Percentiles rank a stretch among this genome's conserved stretches.
phyloP scores from a whole-genome alignment of 495 filamentous ascomycete species.

The Aspergillus nanangensis region DNA sequence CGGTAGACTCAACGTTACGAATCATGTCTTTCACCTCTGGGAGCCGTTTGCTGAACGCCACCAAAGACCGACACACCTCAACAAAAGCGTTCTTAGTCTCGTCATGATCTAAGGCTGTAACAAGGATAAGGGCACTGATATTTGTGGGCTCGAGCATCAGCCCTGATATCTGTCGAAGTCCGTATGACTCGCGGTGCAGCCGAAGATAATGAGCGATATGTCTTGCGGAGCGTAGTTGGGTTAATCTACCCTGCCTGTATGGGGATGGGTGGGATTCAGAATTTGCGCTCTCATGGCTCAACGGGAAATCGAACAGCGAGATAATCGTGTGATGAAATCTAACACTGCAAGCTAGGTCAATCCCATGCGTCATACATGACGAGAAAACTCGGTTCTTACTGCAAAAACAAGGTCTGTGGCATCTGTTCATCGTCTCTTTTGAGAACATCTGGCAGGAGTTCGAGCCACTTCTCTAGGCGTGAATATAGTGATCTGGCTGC shows the following conservation, averaged over 20 bases:
- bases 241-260: slow-evolving; percentile 14
- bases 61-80: slow-evolving; percentile 29
- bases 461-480: slow-evolving; percentile 24
- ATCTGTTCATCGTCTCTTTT: slow-evolving; percentile 20
- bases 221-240: slow-evolving; percentile 20
- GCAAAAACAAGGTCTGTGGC: slow-evolving; percentile 32
- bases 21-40: slow-evolving; percentile 23
- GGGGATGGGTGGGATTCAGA: slow-evolving; percentile 1
- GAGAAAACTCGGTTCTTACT: slow-evolving; percentile 26
- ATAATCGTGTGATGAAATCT: slow-evolving; percentile 25
- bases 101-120: slow-evolving; percentile 19
- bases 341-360: slow-evolving; percentile 18
- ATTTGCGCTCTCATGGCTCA: slow-evolving; percentile 14
- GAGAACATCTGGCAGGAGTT: slow-evolving; percentile 17
- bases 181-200: slow-evolving; percentile 26
- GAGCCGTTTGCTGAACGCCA: slow-evolving; percentile 24
- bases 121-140: slow-evolving; percentile 21
- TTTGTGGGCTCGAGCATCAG: slow-evolving; percentile 29
- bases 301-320: slow-evolving; percentile 18
- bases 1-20: slow-evolving; percentile 17
- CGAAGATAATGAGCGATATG: slow-evolving; percentile 29
- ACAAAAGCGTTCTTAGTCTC: slow-evolving; percentile 23
- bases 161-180: slow-evolving; percentile 29
- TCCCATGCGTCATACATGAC: not conserved
- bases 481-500: slow-evolving; percentile 17